Evolutionary conservation across 2,329 filamentous ascomycete genomes (phyloP).

Genomic region (Fusarium coffeatum): DNA sequence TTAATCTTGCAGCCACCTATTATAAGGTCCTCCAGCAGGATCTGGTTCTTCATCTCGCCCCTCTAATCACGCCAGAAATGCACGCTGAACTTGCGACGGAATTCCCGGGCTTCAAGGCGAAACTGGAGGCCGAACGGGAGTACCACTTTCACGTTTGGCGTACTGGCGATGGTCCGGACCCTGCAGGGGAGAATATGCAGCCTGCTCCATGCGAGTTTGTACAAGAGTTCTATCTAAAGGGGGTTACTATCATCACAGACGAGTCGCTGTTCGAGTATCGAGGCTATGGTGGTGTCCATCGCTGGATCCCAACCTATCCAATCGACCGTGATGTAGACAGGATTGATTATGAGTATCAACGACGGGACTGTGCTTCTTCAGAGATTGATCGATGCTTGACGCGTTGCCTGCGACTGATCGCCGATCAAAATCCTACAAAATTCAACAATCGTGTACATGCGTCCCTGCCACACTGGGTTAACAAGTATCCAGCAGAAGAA

Average conservation of each 20-base stretch:
- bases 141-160: not conserved
- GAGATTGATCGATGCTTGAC: not conserved
- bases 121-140: not conserved
- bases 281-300: not conserved
- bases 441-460: rapidly evolving
- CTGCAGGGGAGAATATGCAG: too few relatives aligned
- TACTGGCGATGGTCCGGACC: not conserved
- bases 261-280: rapidly evolving
- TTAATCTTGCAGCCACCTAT: constrained; percentile 2
- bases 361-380: not conserved
- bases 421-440: not conserved
- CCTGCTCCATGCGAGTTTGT: not conserved
- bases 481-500: not conserved
- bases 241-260: rapidly evolving
- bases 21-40: not conserved
- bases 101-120: not conserved
- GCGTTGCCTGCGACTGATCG: not conserved
- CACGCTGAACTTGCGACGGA: not conserved
- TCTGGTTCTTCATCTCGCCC: not conserved
- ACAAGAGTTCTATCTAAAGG: rapidly evolving
- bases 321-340: rapidly evolving
- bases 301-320: too few relatives aligned
- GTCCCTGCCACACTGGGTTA: not conserved
- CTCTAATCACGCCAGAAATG: not conserved
- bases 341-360: not conserved